phyloP scores from a whole-genome alignment of 768 basidiomycete genomes.

The Phylloporus sp. region DNA sequence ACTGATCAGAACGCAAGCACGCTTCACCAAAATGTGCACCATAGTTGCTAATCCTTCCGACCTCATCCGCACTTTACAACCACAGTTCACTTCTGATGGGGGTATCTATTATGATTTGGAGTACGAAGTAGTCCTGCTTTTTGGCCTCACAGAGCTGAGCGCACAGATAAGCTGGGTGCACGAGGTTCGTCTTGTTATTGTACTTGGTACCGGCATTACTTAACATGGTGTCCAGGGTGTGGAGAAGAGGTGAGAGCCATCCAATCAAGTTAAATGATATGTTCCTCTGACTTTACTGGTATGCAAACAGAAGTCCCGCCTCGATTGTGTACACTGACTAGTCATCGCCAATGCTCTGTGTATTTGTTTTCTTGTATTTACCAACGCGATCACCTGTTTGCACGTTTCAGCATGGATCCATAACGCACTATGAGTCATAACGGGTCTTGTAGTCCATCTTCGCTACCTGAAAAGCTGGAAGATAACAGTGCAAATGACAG shows the following conservation, averaged over 20 bases:
- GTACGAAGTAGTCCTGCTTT: conserved; percentile 33
- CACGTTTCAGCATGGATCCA: neutral
- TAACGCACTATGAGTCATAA: neutral
- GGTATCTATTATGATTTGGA: conserved; percentile 12
- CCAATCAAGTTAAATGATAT: neutral
- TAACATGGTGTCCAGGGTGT: conserved; percentile 3
- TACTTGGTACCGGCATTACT: no score
- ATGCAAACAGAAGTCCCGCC: neutral
- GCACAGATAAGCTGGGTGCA: conserved; percentile 34
- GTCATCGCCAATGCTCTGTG: neutral
- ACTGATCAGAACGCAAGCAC: neutral
- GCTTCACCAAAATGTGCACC: conserved; percentile 3
- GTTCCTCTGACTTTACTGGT: neutral
- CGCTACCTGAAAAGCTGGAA: no score
- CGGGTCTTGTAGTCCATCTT: no score
- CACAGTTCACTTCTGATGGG: neutral
- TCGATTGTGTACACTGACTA: neutral
- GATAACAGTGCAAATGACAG: no score
- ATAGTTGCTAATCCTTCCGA: neutral
- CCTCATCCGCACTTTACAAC: neutral
- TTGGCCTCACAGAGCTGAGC: conserved; percentile 31
- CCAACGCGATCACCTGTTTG: neutral
- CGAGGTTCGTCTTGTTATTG: neutral
- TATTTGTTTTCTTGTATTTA: neutral
- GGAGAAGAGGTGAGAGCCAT: neutral